Conservation (phyloP, 305 asterid genomes). For the Fraxinus platypoda region DNA sequence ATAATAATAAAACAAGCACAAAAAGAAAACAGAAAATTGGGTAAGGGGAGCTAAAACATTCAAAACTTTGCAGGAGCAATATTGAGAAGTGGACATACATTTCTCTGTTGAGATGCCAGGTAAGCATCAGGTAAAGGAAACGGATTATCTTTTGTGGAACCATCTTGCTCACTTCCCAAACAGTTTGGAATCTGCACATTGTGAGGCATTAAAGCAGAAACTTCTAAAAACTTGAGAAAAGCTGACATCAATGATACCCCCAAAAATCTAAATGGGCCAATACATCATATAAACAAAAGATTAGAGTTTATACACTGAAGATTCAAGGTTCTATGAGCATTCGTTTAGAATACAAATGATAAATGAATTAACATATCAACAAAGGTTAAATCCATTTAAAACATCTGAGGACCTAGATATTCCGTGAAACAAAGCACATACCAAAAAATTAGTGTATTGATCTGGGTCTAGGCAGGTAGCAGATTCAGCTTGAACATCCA, state of each 20-base stretch:
- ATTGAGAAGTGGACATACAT: conserved; percentile 41
- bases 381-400: neutral
- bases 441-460: conserved; percentile 79
- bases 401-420: conserved; percentile 1
- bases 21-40: neutral
- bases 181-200: conserved; percentile 74
- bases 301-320: neutral
- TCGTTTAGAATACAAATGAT: neutral
- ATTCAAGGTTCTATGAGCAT: neutral
- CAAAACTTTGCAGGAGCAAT: neutral
- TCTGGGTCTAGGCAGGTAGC: conserved; percentile 84
- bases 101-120: conserved; percentile 81
- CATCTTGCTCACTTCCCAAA: conserved; percentile 69
- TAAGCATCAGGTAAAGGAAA: conserved; percentile 87
- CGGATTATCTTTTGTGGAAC: conserved; percentile 76
- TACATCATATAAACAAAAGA: neutral
- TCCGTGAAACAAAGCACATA: conserved; percentile 28
- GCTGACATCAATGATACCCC: conserved; percentile 3
- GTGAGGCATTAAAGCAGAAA: conserved; percentile 22
- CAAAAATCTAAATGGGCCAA: neutral
- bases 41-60: neutral
- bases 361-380: neutral
- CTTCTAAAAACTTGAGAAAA: neutral
- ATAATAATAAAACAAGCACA: neutral
- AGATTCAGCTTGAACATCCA: conserved; percentile 88